Evolutionary conservation across 2,329 filamentous ascomycete species (phyloP), one percentile per base, ranked within the genome.

Genomic region (Penicillium fuscoglaucum): DNA sequence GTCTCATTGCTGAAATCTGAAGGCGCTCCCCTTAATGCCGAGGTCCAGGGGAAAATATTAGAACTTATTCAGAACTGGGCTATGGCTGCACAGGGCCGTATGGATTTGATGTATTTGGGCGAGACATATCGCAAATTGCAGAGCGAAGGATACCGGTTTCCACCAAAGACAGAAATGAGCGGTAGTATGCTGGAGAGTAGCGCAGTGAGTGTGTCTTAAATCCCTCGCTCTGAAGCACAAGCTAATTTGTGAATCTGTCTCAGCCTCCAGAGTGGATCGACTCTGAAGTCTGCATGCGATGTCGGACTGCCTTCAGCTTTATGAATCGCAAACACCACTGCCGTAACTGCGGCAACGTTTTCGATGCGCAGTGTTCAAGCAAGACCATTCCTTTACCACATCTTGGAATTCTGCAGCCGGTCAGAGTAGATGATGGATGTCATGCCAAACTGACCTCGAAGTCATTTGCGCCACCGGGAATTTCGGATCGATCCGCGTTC

Each of bases 251-350:
- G 24, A 45, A 45, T 29, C 19, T 19, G 26, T 57, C 39, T 55
- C 68, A 96, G 88, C 95, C 95, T 10, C 95, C 95, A 0, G 95
- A 99, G 77, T 99, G 95, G 95, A 87, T 88, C 51, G 95, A 99
- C 77, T 97, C 93, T 12, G 95, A 99, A 70, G 93, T 99, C 33
- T 99, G 95, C 75, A 97, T 99, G 92, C 89, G 95, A 72, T 99
- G 95, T 75, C 87, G 95, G 66, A 97, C 93, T 13, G 79, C 91
- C 19, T 99, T 99, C 70, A 97, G 91, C 48, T 97, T 99, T 72
- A 99, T 93, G 56, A 99, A 99, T 75, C 88, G 95, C 70, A 99
- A 98, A 74, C 95, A 99, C 73, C 95, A 99, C 75, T 99, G 95
- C 71, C 88, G 95, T 65, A 99, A 99, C 75, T 99, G 95, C 71